phyloP scores from a whole-genome alignment of 306 rosid species.

The Gleditsia sinensis region DNA sequence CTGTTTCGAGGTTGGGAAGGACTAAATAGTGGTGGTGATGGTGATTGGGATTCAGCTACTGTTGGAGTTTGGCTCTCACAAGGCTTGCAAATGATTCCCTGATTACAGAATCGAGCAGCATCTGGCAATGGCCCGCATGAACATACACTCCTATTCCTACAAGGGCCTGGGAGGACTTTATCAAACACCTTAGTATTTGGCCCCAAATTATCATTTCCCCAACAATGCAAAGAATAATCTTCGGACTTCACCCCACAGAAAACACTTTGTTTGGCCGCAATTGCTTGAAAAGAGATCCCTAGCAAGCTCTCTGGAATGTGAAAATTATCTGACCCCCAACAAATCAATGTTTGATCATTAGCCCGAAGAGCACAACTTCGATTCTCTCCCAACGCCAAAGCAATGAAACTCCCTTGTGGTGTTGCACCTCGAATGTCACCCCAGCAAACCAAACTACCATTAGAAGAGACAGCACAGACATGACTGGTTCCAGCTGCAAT shows the following conservation, averaged over 20 bases:
- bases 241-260: conserved; percentile 61
- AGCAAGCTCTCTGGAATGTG: conserved; percentile 48
- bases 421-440: conserved; percentile 43
- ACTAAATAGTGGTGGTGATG: not conserved
- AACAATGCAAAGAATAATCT: conserved; percentile 62
- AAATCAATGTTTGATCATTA: conserved; percentile 37
- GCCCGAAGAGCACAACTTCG: conserved; percentile 63
- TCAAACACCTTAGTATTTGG: conserved; percentile 48
- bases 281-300: conserved; percentile 40
- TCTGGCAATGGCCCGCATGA: conserved; percentile 34
- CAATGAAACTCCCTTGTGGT: conserved; percentile 51
- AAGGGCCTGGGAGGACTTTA: conserved; percentile 72
- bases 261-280: conserved; percentile 60
- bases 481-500: conserved; percentile 61
- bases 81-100: conserved; percentile 46
- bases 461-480: conserved; percentile 61
- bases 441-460: conserved; percentile 64
- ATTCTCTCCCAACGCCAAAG: conserved; percentile 76
- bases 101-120: conserved; percentile 38
- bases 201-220: conserved; percentile 58
- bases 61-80: conserved; percentile 4
- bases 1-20: not conserved
- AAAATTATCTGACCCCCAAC: conserved; percentile 81
- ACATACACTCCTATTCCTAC: conserved; percentile 48
- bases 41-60: not conserved